Percentiles rank a stretch among this genome's conserved stretches.
Conservation (phyloP, 148 eudicot genomes). For the Amaranthus palmeri region DNA sequence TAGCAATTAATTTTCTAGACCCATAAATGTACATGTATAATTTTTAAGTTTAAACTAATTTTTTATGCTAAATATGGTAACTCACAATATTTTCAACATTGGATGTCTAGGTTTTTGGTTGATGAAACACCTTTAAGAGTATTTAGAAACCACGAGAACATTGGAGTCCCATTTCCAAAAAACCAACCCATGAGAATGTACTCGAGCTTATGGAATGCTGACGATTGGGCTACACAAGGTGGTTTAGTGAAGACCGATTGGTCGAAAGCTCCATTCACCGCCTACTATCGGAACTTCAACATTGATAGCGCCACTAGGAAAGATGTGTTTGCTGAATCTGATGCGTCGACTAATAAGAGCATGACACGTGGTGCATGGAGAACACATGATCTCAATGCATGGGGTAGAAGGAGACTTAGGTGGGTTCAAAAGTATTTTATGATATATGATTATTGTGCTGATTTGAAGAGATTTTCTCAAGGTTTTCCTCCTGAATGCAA, state of each 20-base stretch:
- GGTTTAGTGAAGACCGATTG: slow-evolving; percentile 40
- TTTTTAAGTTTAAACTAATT: too few relatives aligned
- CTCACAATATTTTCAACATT: not conserved
- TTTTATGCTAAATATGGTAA: too few relatives aligned
- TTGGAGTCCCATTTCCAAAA: slow-evolving; percentile 40
- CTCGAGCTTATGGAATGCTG: slow-evolving; percentile 49
- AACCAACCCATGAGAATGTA: slow-evolving; percentile 42
- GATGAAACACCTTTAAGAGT: slow-evolving; percentile 38
- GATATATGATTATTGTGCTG: slow-evolving; percentile 45
- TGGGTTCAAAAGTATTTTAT: slow-evolving; percentile 39
- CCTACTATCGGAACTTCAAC: slow-evolving; percentile 34
- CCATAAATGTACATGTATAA: too few relatives aligned
- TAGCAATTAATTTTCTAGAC: too few relatives aligned
- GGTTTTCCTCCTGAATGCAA: slow-evolving; percentile 37
- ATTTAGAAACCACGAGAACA: slow-evolving; percentile 32
- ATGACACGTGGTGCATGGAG: slow-evolving; percentile 18
- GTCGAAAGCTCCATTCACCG: slow-evolving; percentile 38
- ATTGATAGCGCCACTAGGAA: not conserved
- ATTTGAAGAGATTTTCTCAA: slow-evolving; percentile 33
- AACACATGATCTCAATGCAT: slow-evolving; percentile 30
- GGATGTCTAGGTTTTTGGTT: slow-evolving; percentile 26
- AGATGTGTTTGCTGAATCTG: too few relatives aligned
- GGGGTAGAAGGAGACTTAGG: slow-evolving; percentile 24
- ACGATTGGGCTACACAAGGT: slow-evolving; percentile 46
- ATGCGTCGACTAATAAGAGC: too few relatives aligned